Percentiles rank a stretch among this genome's conserved stretches.
phyloP scores from a whole-genome alignment of 2,329 filamentous ascomycete genomes.

The Davidsoniella virescens region DNA sequence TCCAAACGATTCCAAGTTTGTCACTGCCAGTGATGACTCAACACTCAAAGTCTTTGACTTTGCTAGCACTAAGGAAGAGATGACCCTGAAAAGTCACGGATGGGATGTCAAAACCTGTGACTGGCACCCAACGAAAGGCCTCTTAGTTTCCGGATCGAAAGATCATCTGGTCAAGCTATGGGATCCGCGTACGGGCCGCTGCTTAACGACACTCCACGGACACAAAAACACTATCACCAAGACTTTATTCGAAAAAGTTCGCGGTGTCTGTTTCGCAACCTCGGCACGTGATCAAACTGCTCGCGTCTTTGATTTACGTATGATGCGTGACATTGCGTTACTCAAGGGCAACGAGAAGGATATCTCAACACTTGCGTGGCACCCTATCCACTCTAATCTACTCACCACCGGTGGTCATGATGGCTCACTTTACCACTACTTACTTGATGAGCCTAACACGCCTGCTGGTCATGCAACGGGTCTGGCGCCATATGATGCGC shows the following conservation, averaged over 20 bases:
- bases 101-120: constrained; percentile 97
- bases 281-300: constrained; percentile 87
- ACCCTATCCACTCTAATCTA: constrained; percentile 78
- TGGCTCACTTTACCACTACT: constrained; percentile 79
- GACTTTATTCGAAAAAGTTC: constrained; percentile 73
- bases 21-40: constrained; percentile 88
- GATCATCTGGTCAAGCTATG: constrained; percentile 95
- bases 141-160: constrained; percentile 91
- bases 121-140: constrained; percentile 90
- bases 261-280: constrained; percentile 73
- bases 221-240: constrained; percentile 97
- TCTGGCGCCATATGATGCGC: constrained; percentile 68
- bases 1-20: constrained; percentile 87
- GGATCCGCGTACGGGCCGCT: constrained; percentile 85
- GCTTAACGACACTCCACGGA: constrained; percentile 82
- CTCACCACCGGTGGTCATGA: constrained; percentile 84
- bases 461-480: constrained; percentile 56
- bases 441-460: constrained; percentile 87
- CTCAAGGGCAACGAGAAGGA: constrained; percentile 93
- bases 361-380: constrained; percentile 82
- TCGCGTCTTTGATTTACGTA: constrained; percentile 82
- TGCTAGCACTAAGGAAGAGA: constrained; percentile 67
- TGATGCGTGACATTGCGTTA: constrained; percentile 95
- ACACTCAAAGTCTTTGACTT: constrained; percentile 95
- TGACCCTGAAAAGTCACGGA: constrained; percentile 75